Base-by-base conservation (phyloP, 2,329 filamentous ascomycete genomes). In the Cladosporium sp. region DNA sequence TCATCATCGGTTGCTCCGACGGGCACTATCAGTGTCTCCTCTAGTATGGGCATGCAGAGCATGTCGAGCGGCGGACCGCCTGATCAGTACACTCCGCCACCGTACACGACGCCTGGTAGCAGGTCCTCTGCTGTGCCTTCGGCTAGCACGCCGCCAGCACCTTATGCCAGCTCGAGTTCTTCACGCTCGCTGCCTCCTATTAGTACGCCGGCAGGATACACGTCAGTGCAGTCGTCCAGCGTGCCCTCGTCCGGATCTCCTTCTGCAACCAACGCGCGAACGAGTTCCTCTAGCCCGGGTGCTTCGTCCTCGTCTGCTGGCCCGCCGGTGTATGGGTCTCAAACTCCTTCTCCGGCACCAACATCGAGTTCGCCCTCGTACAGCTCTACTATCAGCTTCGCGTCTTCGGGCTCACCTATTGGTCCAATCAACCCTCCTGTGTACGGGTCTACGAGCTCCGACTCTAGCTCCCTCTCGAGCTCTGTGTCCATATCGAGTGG, bases 41-140 rank as follows among this genome's bases (percentile, higher is more conserved):
- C 64, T 14, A 65, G 60, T 34, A 62, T 62, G 28, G 59, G 65
- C 7, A 52, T 52, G 58, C 64, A 58, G n/a, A 67, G 58, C 49
- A 69, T 66, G 65, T 24, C 38, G 41, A 65, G 55, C n/a, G 55
- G 41, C 24, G 36, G 36, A 11, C 55, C 55, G 5, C 55, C 63
- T 24, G 44, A 30, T 2, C 41, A 41, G 32, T 65, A 65, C 14
- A 47, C 36, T n/a, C 60, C 60, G 14, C 60, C 60, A 11, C 49
- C 47, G 7, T 63, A 55, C 18, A 41, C 60, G 10, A 18, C 30
- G 34, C 60, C 47, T 18, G 32, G 7, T 8, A 47, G 60, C 24
- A 63, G 59, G 47, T 61, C 59, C 41, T 62, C 59, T 21, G 36
- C 4, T 26, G 21, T 32, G 7, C 18, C 34, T 34, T 62, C 59